Conservation (phyloP, 176 grass and related monocot species). For the Phyllostachys edulis region DNA sequence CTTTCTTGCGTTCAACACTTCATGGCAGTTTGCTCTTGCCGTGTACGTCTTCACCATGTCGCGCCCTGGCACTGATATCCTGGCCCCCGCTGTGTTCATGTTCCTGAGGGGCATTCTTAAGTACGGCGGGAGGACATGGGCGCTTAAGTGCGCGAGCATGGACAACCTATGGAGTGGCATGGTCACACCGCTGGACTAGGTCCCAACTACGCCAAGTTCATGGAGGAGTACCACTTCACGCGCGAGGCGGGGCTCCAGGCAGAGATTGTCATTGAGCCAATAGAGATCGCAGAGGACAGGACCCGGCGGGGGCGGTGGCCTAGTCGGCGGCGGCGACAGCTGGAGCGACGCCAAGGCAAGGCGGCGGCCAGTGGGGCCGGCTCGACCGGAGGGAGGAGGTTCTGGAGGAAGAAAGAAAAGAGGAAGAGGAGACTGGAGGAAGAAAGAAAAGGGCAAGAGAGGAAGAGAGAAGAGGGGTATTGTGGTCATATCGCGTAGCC, state of each 20-base stretch:
- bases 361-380: no score
- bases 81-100: conserved; percentile 38
- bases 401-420: no score
- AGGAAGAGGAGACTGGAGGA: no score
- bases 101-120: conserved; percentile 51
- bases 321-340: no score
- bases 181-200: conserved; percentile 40
- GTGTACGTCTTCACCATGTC: conserved; percentile 56
- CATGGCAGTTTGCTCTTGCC: conserved; percentile 37
- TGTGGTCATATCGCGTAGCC: no score
- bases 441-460: no score
- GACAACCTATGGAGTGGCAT: conserved; percentile 45
- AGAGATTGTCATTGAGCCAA: conserved; percentile 35
- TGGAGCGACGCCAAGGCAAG: no score
- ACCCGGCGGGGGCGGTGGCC: background rate
- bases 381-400: no score
- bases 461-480: no score
- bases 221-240: conserved; percentile 65
- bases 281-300: background rate
- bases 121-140: conserved; percentile 57
- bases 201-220: conserved; percentile 73
- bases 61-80: conserved; percentile 11
- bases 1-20: background rate
- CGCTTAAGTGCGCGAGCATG: conserved; percentile 59
- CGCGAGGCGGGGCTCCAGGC: conserved; percentile 45